A percentile compares a stretch with the other conserved stretches of the same genome.
These are phyloP conservation scores for Termitomyces sp. DNA, from an alignment of 768 basidiomycete species.

Conservation along the genomic window DNA sequence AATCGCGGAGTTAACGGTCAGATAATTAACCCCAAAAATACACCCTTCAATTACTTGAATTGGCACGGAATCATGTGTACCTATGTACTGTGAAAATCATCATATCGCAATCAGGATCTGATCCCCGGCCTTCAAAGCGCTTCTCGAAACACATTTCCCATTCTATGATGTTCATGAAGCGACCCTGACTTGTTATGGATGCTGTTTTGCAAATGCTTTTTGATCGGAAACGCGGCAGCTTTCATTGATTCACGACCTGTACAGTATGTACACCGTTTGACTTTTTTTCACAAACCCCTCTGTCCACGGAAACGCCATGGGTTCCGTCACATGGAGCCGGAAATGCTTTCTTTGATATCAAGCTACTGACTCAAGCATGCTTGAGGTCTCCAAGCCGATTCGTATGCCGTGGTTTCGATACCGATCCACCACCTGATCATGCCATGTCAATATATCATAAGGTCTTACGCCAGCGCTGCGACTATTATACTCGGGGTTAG, in stretches of 20 bases:
- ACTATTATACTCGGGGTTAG: not conserved
- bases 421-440: not conserved
- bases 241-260: not conserved
- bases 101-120: slow-evolving; percentile 4
- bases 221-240: not conserved
- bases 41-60: not conserved
- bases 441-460: not conserved
- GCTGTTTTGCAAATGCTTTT: not conserved
- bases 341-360: not conserved
- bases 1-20: slow-evolving; percentile 8
- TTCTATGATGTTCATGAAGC: not conserved
- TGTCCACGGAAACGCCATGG: not conserved
- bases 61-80: not conserved
- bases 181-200: not conserved
- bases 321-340: not conserved
- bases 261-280: not conserved
- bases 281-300: no score
- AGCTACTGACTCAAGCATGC: not conserved
- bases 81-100: not conserved
- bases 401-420: not conserved
- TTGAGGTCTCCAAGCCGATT: not conserved
- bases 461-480: not conserved
- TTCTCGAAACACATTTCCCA: not conserved
- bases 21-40: not conserved
- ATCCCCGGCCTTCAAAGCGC: slow-evolving; percentile 4